Evolutionary conservation across 176 grass and related monocot genomes (phyloP), one percentile per base, ranked within the genome.

Genomic region (Musa acuminata): DNA sequence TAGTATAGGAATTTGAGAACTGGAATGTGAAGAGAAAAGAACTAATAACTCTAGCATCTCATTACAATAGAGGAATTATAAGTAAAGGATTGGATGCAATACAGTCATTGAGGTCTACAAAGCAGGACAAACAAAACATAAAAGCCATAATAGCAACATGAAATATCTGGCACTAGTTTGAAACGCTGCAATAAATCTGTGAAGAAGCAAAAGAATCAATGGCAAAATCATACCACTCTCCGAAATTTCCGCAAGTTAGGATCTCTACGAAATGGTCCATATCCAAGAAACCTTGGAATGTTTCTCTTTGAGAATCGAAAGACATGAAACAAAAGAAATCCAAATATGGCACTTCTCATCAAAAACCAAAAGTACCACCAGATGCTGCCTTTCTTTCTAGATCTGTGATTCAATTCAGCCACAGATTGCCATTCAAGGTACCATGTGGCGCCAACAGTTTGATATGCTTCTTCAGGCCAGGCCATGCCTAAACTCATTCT

Each of bases 401-500:
- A 5, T n/a, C n/a, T 72, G 55, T 53, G 25, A 72, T 73, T 80
- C 69, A 80, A 73, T 58, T 83, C 72, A 7, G 72, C 57, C 51
- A 71, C 54, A 60, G 66, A 76, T 50, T 83, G 81, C 81, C 81
- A 83, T 72, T 76, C 77, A 12, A 83, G 53, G 66, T 77, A 83
- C 81, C 81, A 83, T 72, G 81, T 63, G 1, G 52, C 53, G 22
- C 64, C 81, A 62, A 76, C 81, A 64, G 68, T 63, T 63, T 83
- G 65, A 64, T 77, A 52, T 17, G 52, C 66, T 62, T 83, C 81
- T 83, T 83, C 81, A 29, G 81, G 81, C 81, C 81, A 83, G 14
- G 72, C 74, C 81, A 83, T 77, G 25, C 81, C 81, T 71, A 76
- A 70, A 26, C 57, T 80, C 69, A 80, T 80, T 80, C 69, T 80